Evolutionary conservation across 495 filamentous ascomycete species (phyloP), one percentile per base, ranked within the genome.

Genomic region (Letharia lupina): DNA sequence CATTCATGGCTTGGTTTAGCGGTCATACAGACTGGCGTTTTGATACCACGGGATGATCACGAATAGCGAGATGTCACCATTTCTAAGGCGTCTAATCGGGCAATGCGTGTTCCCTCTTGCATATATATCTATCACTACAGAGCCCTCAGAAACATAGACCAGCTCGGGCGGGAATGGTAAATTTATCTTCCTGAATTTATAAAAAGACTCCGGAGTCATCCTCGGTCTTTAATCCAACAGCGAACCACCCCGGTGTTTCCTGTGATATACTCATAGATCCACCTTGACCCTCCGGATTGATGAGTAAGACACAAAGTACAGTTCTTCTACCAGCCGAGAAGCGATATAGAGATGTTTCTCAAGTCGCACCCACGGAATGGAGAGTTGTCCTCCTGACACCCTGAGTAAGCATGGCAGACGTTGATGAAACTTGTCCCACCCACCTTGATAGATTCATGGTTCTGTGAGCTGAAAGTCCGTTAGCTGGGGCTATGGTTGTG

Each of bases 11-110:
- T 69, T 15, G 54, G 40, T 59, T 67, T 64, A 64, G 64, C 67
- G 63, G 45, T 54, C 60, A 66, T 60, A 56, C 3, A 37, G 54
- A 57, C 44, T 61, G 66, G 66, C 66, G 62, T 64, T 60, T 48
- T 18, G 66, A 68, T 64, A 59, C 60, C 56, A 62, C 20, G 11
- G 44, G 28, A 63, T 23, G 31, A 52, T 47, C 7, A 50, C 28
- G n/a, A 16, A 37, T 15, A 12, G 40, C 23, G n/a, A n/a, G 12
- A 28, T 23, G 16, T 31, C 13, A 11, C 37, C 37, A 61, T 42
- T 28, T 8, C 8, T 18, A 61, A 0, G 59, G 59, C 33, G 39
- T 61, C 40, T 60, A 12, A 16, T 10, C 58, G 50, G 28, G 23
- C 28, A 31, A 54, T 31, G n/a, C 10, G 7, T 54, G n/a, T 52